These are phyloP conservation scores for Trichoderma orchidacearum DNA, from an alignment of 495 filamentous ascomycete species.

Conservation along the genomic window DNA sequence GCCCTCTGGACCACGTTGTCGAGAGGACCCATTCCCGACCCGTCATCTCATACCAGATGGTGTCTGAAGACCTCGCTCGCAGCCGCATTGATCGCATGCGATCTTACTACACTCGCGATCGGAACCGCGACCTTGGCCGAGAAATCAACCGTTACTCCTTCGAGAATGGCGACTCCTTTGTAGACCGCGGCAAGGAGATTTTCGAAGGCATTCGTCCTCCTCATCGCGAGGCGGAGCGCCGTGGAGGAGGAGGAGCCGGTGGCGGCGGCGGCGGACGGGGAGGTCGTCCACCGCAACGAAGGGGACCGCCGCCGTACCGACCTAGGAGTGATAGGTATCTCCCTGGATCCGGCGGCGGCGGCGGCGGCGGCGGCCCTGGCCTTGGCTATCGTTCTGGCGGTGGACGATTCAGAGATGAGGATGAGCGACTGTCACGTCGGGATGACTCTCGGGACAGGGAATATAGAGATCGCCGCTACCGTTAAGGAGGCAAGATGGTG, in stretches of 20 bases:
- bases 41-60: slow-evolving; percentile 28
- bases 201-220: slow-evolving; percentile 41
- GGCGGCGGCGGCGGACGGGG: slow-evolving; percentile 3
- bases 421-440: background rate
- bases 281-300: background rate
- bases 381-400: slow-evolving; percentile 2
- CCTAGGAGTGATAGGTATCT: background rate
- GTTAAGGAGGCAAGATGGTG: too few relatives aligned
- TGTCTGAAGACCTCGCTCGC: slow-evolving; percentile 37
- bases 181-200: slow-evolving; percentile 65
- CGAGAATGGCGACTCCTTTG: slow-evolving; percentile 53
- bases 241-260: slow-evolving; percentile 4
- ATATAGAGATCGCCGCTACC: background rate
- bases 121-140: slow-evolving; percentile 35
- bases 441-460: background rate
- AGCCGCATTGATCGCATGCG: slow-evolving; percentile 54
- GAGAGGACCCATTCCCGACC: slow-evolving; percentile 19
- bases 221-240: slow-evolving; percentile 21
- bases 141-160: slow-evolving; percentile 68
- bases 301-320: slow-evolving; percentile 4
- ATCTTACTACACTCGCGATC: slow-evolving; percentile 34
- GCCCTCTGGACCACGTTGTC: background rate
- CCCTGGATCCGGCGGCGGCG: slow-evolving; percentile 7
- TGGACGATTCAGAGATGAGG: background rate
- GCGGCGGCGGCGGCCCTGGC: slow-evolving; percentile 7